Base-by-base conservation (phyloP, 495 filamentous ascomycete genomes). In the Aspergillus indologenus region DNA sequence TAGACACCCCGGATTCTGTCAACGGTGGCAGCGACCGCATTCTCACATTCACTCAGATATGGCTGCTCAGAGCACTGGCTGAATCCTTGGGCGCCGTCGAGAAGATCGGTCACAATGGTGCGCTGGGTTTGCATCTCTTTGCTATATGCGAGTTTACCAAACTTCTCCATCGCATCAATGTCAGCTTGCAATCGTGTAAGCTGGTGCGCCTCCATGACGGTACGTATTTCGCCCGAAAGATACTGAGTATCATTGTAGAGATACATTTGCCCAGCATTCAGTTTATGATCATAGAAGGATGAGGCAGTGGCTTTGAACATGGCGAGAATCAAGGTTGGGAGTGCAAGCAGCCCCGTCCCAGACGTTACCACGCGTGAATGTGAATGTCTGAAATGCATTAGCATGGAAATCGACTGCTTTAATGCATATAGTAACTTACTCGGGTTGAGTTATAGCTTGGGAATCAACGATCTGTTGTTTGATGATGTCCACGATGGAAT, bases 211-310 rank as follows among this genome's bases (percentile, higher is more conserved):
- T 75, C 67, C 0, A 78, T 63, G 46, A 90, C 77, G 14, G 83
- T 72, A n/a, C 78, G 75, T n/a, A 98, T 81, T 31, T 81, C 77
- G 54, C 89, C 85, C 0, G 90, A 81, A 2, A 98, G 81, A 64
- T 90, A 92, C 23, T 83, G 76, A 50, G 89, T 85, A 68, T 99
- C 94, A 65, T 99, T 98, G 71, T 98, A 99, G 45, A 96, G 80
- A 61, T 88, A 91, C 90, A 96, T 94, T 65, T 89, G 90, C 5
- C 91, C 91, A 23, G 86, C 83, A 19, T 75, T 71, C 42, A 86
- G 78, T 20, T 79, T 78, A 46, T 80, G 63, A 0, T 79, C 70
- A 71, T 99, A 99, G 68, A 90, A 90, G 11, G 86, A 84, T 3
- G 91, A 85, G 5, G 91, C 88, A 2, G 90, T 85, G 14, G 94